Conservation (phyloP, 495 filamentous ascomycete genomes). For the Cladorrhinum samala region DNA sequence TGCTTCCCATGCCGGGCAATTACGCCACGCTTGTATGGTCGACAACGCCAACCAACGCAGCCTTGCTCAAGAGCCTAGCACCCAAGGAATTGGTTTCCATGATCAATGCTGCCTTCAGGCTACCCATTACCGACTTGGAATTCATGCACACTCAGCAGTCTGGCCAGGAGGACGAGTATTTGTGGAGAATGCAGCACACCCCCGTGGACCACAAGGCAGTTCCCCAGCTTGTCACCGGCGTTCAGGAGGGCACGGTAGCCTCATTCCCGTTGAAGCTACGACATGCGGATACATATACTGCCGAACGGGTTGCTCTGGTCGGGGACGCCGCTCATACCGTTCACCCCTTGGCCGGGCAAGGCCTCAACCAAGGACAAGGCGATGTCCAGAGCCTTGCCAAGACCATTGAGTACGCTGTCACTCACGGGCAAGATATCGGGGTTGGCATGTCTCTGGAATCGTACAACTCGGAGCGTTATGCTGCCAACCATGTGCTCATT, state of each 20-base stretch:
- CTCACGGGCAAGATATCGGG: slow-evolving; percentile 77
- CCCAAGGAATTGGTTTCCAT: slow-evolving; percentile 69
- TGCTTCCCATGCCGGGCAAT: slow-evolving; percentile 81
- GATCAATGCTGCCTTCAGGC: slow-evolving; percentile 90
- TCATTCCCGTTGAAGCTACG: slow-evolving; percentile 87
- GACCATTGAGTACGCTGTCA: slow-evolving; percentile 69
- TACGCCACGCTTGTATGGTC: slow-evolving; percentile 88
- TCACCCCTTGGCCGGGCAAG: slow-evolving; percentile 91
- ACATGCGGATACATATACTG: slow-evolving; percentile 87
- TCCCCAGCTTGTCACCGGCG: slow-evolving; percentile 48
- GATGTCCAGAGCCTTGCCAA: slow-evolving; percentile 72
- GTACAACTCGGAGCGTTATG: slow-evolving; percentile 74
- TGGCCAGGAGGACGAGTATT: slow-evolving; percentile 66
- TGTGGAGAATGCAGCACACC: slow-evolving; percentile 74
- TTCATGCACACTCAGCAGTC: slow-evolving; percentile 64
- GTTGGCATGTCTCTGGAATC: slow-evolving; percentile 63
- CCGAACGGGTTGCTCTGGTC: slow-evolving; percentile 77
- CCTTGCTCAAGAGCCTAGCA: slow-evolving; percentile 69
- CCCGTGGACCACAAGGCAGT: slow-evolving; percentile 40
- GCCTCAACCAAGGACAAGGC: slow-evolving; percentile 85
- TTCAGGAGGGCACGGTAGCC: slow-evolving; percentile 77
- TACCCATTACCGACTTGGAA: slow-evolving; percentile 67
- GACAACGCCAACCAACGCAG: slow-evolving; percentile 70
- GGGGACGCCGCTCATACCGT: slow-evolving; percentile 94
- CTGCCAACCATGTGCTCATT: slow-evolving; percentile 75